Conservation (phyloP, 768 basidiomycete genomes). For the Lentinula sp. region DNA sequence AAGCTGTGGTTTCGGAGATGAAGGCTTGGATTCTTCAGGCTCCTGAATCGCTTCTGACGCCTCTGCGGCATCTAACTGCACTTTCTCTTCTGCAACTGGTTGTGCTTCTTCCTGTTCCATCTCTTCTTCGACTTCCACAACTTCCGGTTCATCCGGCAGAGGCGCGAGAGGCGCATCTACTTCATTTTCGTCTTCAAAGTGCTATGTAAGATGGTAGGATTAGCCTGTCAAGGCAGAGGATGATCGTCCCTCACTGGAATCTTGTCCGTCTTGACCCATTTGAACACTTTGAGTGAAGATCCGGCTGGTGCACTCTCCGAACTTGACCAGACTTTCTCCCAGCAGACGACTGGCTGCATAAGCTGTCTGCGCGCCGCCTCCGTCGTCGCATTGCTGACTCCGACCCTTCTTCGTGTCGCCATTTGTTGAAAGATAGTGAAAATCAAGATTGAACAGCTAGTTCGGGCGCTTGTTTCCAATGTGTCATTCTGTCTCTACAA, state of each 20-base stretch:
- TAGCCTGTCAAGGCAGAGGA: neutral
- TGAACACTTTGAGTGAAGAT: conserved; percentile 59
- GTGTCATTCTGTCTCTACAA: no score
- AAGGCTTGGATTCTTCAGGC: conserved; percentile 46
- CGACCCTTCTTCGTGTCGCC: conserved; percentile 72
- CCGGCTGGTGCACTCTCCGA: conserved; percentile 50
- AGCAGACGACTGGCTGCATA: conserved; percentile 86
- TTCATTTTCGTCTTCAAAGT: conserved; percentile 83
- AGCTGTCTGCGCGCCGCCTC: conserved; percentile 78
- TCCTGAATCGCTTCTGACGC: conserved; percentile 28
- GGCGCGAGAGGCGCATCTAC: conserved; percentile 77
- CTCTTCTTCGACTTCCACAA: conserved; percentile 72
- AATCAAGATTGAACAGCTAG: neutral
- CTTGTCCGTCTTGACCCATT: conserved; percentile 80
- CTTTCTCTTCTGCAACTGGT: conserved; percentile 30
- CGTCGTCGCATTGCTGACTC: conserved; percentile 68
- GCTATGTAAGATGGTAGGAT: conserved; percentile 34
- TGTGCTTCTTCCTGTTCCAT: conserved; percentile 63
- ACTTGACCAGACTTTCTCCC: conserved; percentile 73
- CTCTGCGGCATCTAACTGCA: conserved; percentile 24
- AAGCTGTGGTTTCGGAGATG: conserved; percentile 65
- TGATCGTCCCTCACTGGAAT: conserved; percentile 49
- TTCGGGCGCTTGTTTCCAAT: neutral
- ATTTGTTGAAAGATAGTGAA: conserved; percentile 24
- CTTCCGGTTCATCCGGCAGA: conserved; percentile 71